Conservation (phyloP, 306 rosid species). For the Prunus salicina region DNA sequence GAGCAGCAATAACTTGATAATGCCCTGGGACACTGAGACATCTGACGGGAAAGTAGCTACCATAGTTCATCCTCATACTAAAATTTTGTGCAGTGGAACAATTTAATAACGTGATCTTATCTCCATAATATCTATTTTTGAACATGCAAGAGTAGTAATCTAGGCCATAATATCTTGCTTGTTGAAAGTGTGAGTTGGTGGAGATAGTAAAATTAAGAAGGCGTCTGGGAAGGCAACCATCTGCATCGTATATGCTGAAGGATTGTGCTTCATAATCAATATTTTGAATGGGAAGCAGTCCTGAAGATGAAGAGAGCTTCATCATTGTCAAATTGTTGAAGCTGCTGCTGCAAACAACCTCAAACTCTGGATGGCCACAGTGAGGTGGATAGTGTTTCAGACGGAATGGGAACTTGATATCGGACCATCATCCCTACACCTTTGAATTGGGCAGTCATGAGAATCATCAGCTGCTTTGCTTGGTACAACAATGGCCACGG, state of each 20-base stretch:
- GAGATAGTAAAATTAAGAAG: not conserved
- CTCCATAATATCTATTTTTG: too few relatives aligned
- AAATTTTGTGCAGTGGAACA: not conserved
- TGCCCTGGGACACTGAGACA: not conserved
- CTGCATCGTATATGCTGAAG: not conserved
- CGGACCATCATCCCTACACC: slow-evolving; percentile 19
- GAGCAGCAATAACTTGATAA: not conserved
- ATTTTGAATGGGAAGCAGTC: not conserved
- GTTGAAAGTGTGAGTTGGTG: not conserved
- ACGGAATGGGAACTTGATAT: slow-evolving; percentile 41
- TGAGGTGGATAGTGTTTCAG: slow-evolving; percentile 6
- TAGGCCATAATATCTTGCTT: too few relatives aligned
- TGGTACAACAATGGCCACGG: not conserved
- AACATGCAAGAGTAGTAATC: not conserved
- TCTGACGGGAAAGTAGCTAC: not conserved
- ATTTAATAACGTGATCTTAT: not conserved
- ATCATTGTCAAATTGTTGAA: not conserved
- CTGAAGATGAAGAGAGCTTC: not conserved
- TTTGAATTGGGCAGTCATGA: not conserved
- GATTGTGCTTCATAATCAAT: not conserved
- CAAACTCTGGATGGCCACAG: slow-evolving; percentile 40
- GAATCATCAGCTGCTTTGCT: not conserved
- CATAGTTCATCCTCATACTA: too few relatives aligned
- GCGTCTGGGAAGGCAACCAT: not conserved
- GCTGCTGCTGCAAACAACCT: slow-evolving; percentile 27